A percentile compares a stretch with the other conserved stretches of the same genome.
Conservation (phyloP, 2,329 filamentous ascomycete species). For the Penicillium sp. region DNA sequence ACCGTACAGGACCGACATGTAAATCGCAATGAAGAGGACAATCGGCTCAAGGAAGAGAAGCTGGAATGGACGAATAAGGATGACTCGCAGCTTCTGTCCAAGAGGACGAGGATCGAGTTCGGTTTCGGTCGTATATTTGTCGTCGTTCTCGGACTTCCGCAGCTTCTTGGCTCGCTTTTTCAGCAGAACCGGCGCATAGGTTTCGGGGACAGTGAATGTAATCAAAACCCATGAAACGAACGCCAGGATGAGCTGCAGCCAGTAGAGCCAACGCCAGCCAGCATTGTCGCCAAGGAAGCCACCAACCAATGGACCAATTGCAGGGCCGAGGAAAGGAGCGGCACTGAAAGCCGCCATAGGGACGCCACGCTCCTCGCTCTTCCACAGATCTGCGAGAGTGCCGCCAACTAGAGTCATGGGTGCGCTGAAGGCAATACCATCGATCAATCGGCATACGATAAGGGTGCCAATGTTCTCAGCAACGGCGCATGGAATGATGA, state of each 20-base stretch:
- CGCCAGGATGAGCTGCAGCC: conserved; percentile 74
- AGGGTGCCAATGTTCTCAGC: conserved; percentile 70
- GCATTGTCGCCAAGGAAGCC: conserved; percentile 65
- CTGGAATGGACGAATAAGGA: conserved; percentile 77
- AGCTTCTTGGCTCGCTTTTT: conserved; percentile 64
- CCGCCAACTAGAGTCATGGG: conserved; percentile 83
- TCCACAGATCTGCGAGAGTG: conserved; percentile 78
- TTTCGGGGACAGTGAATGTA: conserved; percentile 84
- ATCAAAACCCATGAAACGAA: conserved; percentile 66
- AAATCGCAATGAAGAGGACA: conserved; percentile 73
- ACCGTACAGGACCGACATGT: conserved; percentile 69
- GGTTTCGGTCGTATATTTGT: conserved; percentile 67
- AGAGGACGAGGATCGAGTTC: conserved; percentile 70
- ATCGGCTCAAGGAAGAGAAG: conserved; percentile 79
- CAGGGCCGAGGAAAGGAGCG: conserved; percentile 75
- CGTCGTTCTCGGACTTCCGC: conserved; percentile 61
- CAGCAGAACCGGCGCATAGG: conserved; percentile 75
- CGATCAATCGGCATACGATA: conserved; percentile 68
- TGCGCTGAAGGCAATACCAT: conserved; percentile 76
- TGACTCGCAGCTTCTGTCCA: conserved; percentile 62
- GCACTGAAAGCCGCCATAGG: conserved; percentile 83
- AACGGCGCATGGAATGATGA: conserved; percentile 74
- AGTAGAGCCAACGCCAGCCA: conserved; percentile 81
- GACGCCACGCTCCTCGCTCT: conserved; percentile 73
- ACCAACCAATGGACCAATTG: conserved; percentile 68